phyloP scores from a whole-genome alignment of 176 grass and related monocot species.

The Coix lacrymajobi region DNA sequence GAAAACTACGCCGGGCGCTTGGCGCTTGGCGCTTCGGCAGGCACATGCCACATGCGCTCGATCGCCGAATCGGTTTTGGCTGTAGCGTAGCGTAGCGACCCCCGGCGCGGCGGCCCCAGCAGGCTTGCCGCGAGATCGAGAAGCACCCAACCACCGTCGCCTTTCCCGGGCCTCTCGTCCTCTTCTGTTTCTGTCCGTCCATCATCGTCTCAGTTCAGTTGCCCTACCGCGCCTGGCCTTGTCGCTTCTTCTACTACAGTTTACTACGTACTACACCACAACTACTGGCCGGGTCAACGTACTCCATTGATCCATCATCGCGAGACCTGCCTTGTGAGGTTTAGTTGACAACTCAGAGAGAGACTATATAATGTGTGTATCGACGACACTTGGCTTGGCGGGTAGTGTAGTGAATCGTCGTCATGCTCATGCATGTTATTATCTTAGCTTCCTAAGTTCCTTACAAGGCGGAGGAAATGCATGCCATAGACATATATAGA shows the following conservation, averaged over 20 bases:
- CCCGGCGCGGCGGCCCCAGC: too few species aligned
- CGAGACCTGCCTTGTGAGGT: neutral
- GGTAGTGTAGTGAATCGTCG: neutral
- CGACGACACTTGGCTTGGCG: neutral
- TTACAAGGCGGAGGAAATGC: too few species aligned
- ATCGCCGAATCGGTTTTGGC: neutral
- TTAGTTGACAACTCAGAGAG: neutral
- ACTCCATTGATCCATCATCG: neutral
- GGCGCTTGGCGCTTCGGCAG: too few species aligned
- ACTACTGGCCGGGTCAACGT: neutral
- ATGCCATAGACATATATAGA: too few species aligned
- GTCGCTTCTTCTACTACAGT: neutral
- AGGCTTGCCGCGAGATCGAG: neutral
- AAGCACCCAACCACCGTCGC: slow-evolving; percentile 13
- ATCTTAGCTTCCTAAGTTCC: too few species aligned
- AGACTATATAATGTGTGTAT: neutral
- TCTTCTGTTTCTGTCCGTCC: neutral
- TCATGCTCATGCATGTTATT: neutral
- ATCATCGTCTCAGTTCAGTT: neutral
- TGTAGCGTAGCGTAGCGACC: neutral
- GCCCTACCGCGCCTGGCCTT: neutral
- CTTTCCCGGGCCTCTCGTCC: neutral
- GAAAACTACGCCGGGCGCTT: neutral
- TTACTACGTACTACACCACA: neutral
- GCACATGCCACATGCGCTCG: neutral